phyloP scores from a whole-genome alignment of 179 eudicot genomes.

The Silene noctiflora region DNA sequence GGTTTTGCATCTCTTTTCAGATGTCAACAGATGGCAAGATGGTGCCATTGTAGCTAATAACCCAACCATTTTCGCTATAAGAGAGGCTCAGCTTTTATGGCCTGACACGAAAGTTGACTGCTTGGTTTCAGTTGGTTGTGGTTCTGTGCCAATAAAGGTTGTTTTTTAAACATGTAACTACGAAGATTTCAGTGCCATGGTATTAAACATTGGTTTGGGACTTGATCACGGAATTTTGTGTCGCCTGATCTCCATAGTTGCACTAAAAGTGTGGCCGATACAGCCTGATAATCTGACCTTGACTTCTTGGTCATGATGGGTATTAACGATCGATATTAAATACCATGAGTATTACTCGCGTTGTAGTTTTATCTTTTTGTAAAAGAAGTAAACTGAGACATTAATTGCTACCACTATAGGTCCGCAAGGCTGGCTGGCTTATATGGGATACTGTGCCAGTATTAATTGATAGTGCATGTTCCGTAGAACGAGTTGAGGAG shows the following conservation, averaged over 20 bases:
- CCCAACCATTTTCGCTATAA: constrained; percentile 93
- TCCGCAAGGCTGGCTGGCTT: constrained; percentile 89
- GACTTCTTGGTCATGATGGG: not conserved
- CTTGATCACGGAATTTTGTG: not conserved
- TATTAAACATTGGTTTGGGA: not conserved
- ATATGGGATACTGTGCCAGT: constrained; percentile 97
- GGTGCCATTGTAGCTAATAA: constrained; percentile 99
- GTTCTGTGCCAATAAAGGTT: constrained; percentile 94
- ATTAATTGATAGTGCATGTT: constrained; percentile 96
- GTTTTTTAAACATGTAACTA: constrained; percentile 5
- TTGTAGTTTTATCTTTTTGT: not conserved
- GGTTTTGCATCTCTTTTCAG: constrained; percentile 35
- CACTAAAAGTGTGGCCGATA: no score
- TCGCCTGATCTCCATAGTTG: no score
- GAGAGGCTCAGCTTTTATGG: constrained; percentile 98
- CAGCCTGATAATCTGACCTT: no score
- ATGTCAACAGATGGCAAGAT: constrained; percentile 92
- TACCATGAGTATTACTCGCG: not conserved
- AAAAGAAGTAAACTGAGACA: not conserved
- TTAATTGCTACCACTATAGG: constrained; percentile 34
- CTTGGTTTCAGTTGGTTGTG: constrained; percentile 90
- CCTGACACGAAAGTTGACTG: constrained; percentile 93
- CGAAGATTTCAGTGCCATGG: not conserved
- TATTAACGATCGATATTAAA: no score
- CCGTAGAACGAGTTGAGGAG: constrained; percentile 94